Evolutionary conservation across 148 eudicot genomes (phyloP), one percentile per base, ranked within the genome.

Genomic region (Amaranthus cruentus): DNA sequence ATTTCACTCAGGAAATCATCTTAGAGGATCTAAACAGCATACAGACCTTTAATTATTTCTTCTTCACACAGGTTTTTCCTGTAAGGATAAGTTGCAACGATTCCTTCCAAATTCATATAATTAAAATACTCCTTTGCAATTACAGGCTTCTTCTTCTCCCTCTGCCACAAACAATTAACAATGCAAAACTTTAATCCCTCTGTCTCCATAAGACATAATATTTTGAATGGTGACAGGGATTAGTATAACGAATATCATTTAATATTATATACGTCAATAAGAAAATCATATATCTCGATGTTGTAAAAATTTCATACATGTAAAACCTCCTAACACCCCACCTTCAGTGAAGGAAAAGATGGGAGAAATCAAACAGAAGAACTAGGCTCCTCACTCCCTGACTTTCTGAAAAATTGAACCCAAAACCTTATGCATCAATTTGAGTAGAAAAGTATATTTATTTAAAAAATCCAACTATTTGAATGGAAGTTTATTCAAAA

Each of bases 61-160:
- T 88, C 93, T 74, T 90, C 97, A 4, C 79, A 56, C 78, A 95
- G 82, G 75, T 85, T 84, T 76, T 90, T 92, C 78, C 83, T 84
- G 86, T 85, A 92, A 73, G 97, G 97, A 75, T 90, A 91, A 76
- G 92, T 89, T 42, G 81, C 83, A 69, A 95, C 88, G 82, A 95
- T 92, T 69, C 86, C 88, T 86, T 95, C 96, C 78, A 95, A 92
- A 81, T 86, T 74, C 92, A 86, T 87, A 76, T 86, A 87, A 72
- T 86, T 88, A 80, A 95, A 95, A 77, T 95, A 95, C 80, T 95
- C 99, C 80, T 92, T 95, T 42, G 92, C 99, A 53, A 95, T 76
- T 10, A 77, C 81, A 50, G 99, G 89, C 56, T 83, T 91, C 78
- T 90, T 91, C 78, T 81, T 85, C 83, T 91, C 99, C 84, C 99